Evolutionary conservation across 75 land plant genomes (phyloP).

Genomic region (Selaginella tamariscina): DNA sequence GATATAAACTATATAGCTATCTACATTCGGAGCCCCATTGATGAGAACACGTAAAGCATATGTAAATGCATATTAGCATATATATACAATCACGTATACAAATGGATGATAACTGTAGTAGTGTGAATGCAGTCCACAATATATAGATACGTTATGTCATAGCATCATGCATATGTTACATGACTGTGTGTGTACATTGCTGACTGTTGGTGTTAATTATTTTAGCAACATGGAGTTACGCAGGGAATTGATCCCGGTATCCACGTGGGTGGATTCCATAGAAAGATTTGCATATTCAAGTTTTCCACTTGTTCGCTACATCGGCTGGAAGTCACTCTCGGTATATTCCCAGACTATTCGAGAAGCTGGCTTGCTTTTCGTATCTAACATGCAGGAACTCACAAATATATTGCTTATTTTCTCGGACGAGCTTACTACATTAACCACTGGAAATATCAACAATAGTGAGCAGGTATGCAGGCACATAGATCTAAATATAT

Average conservation of each 20-base stretch:
- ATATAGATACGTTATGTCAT: too few relatives aligned
- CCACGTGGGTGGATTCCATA: constrained; percentile 59
- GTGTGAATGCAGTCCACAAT: too few relatives aligned
- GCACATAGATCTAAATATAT: too few relatives aligned
- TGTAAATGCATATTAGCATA: too few relatives aligned
- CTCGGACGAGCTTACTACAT: constrained; percentile 54
- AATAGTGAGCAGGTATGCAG: constrained; percentile 16
- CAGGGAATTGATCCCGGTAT: constrained; percentile 51
- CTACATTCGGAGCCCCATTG: too few relatives aligned
- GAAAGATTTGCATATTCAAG: constrained; percentile 39
- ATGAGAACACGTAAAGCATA: too few relatives aligned
- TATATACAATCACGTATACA: too few relatives aligned
- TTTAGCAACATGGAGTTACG: not conserved
- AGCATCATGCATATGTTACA: too few relatives aligned
- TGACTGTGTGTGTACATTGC: too few relatives aligned
- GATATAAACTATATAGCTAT: too few relatives aligned
- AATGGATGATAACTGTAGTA: too few relatives aligned
- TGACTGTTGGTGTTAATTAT: not conserved
- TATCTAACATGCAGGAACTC: constrained; percentile 48
- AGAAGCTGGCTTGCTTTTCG: constrained; percentile 43
- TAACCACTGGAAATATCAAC: constrained; percentile 26
- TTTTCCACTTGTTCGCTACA: constrained; percentile 57
- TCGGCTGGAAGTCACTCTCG: constrained; percentile 92
- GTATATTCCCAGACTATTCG: constrained; percentile 44
- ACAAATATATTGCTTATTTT: constrained; percentile 54